Base-by-base conservation (phyloP, 164 flowering plant genomes). In the Stephania yunnanensis region DNA sequence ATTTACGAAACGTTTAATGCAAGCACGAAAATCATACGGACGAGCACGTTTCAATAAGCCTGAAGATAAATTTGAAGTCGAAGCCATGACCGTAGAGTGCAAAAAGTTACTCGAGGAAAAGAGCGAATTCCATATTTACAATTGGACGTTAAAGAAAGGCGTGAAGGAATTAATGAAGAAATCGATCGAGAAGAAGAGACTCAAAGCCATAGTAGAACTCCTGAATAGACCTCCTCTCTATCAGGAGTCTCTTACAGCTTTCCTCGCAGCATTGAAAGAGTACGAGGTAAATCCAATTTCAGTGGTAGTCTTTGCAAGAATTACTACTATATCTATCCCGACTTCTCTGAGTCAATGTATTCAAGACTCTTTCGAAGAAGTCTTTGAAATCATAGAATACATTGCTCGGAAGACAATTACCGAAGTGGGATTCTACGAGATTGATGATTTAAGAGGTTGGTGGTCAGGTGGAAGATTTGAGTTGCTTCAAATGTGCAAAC, bases 261-360 rank as follows among this genome's bases (percentile, higher is more conserved):
- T 22, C 8, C 46, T 22, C 53, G 13, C 10, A 2, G 10, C 30
- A 6, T 12, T 12, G 42, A 4, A 15, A 4, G 42, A 1, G 42
- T 0, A 36, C 42, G 1, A 46, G 31, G 36, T 50, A 1, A 68
- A 72, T 20, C 69, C 30, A 1, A 31, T 75, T n/a, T 69, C 72
- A 69, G 29, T 75, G 10, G 71, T 75, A 42, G 46, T 75, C 1
- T 67, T 75, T 19, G 36, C 55, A 53, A 52, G 72, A 52, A 53
- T 75, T 19, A 50, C 50, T 11, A 13, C 64, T 11, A 20, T 53
- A 12, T 30, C 46, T 6, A 19, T 52, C 4, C 77, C 77, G 55
- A 2, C 72, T 44, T 17, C 46, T 7, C 19, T 69, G 2, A n/a
- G 17, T 8, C 52, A 13, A 6, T 31, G n/a, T 52, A n/a, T 75